Evolutionary conservation across 164 flowering plant species (phyloP), one percentile per base, ranked within the genome.

Genomic region (Aristolochia contorta): DNA sequence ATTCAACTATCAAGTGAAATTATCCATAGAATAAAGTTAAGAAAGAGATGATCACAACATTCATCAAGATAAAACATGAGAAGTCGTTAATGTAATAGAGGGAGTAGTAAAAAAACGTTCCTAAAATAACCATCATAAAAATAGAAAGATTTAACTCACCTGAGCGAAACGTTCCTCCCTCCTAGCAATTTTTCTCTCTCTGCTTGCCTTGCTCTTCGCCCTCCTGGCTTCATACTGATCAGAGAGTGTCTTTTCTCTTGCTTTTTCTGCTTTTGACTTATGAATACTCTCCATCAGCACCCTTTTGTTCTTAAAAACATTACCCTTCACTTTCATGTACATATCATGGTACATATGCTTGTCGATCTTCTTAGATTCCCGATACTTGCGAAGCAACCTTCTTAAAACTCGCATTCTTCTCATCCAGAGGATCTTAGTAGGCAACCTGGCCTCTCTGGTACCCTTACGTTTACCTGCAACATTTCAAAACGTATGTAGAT

Each of bases 271-370:
- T 74, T 79, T 79, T 0, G 79, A 69, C 59, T 79, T 79, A 71
- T 79, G 82, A 50, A 79, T 79, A 57, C 73, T 76, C 53, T 76
- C 82, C 82, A 79, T 79, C 50, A 79, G 61, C 54, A 79, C 83
- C 47, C 83, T 74, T 75, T 79, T 79, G 71, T 79, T 79, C 74
- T 79, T 77, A 61, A 74, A 77, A 43, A 79, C 83, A 55, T 79
- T 76, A 71, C 82, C 82, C 62, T 79, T 79, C 16, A 79, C 82
- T 65, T 74, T 78, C 82, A 78, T 76, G 68, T 77, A 77, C 80
- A 77, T 77, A 56, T 77, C 80, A 54, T 74, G 77, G 41, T 77
- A 74, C 77, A 79, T 76, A 69, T 79, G 82, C 67, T 74, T 76
- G 73, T 79, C 80, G 48, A 79, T 79, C 73, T 77, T 79, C 75